Evolutionary conservation across 345 rosid genomes (phyloP).

Genomic region (Boechera divaricarpa): DNA sequence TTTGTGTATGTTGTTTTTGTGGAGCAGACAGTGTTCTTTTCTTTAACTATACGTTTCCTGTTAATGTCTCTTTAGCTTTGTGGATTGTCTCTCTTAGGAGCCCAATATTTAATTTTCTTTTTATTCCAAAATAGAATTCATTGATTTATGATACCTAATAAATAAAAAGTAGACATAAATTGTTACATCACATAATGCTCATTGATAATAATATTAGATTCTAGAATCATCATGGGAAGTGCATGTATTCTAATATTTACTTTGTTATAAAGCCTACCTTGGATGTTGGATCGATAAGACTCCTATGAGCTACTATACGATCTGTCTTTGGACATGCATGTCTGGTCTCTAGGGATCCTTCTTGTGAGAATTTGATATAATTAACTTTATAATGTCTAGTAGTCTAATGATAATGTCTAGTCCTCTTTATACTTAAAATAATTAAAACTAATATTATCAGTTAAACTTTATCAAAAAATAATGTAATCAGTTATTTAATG

Average conservation of each 20-base stretch:
- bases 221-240: constrained; percentile 35
- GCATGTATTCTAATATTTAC: constrained; percentile 14
- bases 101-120: constrained; percentile 25
- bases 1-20: constrained; percentile 42
- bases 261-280: constrained; percentile 42
- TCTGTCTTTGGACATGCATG: constrained; percentile 51
- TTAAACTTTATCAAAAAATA: not conserved
- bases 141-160: constrained; percentile 14
- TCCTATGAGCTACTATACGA: constrained; percentile 37
- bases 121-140: constrained; percentile 2
- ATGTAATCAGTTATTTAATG: not conserved
- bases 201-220: constrained; percentile 30
- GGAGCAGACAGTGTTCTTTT: constrained; percentile 50
- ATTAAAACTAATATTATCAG: constrained; percentile 1
- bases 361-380: constrained; percentile 28
- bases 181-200: constrained; percentile 43
- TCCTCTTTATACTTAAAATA: constrained; percentile 29
- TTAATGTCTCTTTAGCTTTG: constrained; percentile 45
- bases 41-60: constrained; percentile 47
- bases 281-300: constrained; percentile 46
- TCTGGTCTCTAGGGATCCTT: constrained; percentile 49
- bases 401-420: constrained; percentile 41
- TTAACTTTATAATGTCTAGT: constrained; percentile 38
- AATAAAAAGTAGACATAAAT: constrained; percentile 17
- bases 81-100: constrained; percentile 44